Percentiles rank a stretch among this genome's conserved stretches.
Evolutionary conservation across 2,329 filamentous ascomycete species (phyloP).

Genomic region (Aspergillus felis): DNA sequence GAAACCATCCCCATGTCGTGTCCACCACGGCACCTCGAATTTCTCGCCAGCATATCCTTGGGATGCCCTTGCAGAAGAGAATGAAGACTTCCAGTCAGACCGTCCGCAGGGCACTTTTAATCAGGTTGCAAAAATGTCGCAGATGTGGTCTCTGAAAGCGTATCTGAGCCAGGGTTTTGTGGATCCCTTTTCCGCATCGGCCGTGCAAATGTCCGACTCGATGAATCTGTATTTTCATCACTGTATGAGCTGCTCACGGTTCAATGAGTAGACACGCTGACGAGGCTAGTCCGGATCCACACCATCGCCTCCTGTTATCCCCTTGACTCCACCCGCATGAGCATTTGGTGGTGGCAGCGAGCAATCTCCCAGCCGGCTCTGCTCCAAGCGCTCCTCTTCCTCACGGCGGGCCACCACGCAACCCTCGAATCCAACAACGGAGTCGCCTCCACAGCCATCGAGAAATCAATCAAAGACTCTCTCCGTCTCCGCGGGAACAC

Average conservation of each 20-base stretch:
- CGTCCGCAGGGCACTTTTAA: background rate
- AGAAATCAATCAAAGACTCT: slow-evolving; percentile 13
- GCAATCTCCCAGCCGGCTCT: slow-evolving; percentile 15
- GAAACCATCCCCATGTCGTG: background rate
- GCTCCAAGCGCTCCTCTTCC: slow-evolving; percentile 15
- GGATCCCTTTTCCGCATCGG: slow-evolving; percentile 6
- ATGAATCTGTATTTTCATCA: slow-evolving; percentile 18
- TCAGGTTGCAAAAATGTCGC: background rate
- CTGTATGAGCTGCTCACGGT: slow-evolving; percentile 8
- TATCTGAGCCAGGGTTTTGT: slow-evolving; percentile 5
- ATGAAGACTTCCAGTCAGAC: background rate
- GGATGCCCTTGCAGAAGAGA: background rate
- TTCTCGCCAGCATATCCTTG: no score
- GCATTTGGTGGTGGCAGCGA: slow-evolving; percentile 15
- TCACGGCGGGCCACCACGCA: slow-evolving; percentile 16
- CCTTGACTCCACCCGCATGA: slow-evolving; percentile 12
- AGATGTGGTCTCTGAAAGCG: slow-evolving; percentile 6
- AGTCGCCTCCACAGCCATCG: slow-evolving; percentile 7
- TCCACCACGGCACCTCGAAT: background rate
- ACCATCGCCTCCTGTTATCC: slow-evolving; percentile 16
- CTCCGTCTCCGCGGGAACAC: slow-evolving; percentile 12
- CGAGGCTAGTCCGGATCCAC: slow-evolving; percentile 9
- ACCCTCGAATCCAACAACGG: slow-evolving; percentile 9
- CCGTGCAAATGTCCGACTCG: slow-evolving; percentile 4
- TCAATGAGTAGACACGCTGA: background rate